Evolutionary conservation across 2,329 filamentous ascomycete genomes (phyloP), one percentile per base, ranked within the genome.

Genomic region (Proliferodiscus dingleyae): DNA sequence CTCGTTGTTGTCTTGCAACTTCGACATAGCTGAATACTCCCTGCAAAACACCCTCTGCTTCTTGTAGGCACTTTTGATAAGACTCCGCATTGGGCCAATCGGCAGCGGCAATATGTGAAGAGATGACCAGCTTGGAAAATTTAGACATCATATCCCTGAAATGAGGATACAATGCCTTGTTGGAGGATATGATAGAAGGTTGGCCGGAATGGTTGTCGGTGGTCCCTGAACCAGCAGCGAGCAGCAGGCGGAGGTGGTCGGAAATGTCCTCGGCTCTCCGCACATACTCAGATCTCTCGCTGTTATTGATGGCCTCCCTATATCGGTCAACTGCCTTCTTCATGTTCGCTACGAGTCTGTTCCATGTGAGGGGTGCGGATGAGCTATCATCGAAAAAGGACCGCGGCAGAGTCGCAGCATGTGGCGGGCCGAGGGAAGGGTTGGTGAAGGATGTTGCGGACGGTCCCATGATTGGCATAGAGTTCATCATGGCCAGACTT

Each of bases 61-160:
- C 93, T 64, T 94, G 89, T 54, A 97, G 69, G 61, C 93, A 98
- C 65, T 98, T 98, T 44, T 93, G 85, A 50, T 91, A 87, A 1
- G 91, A 94, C 66, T 98, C 93, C 13, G 88, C 83, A 44, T 91
- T 89, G 7, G 91, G 90, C 81, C 89, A 97, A 68, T 98, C 93
- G 26, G 91, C 88, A 5, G 91, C 89, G 30, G 93, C 93, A 63
- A 98, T 96, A 64, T 98, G 93, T 11, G 93, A 97, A 2, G 93
- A 98, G 39, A 98, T 83, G 36, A 98, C 93, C 8, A 98, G 75
- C 66, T 98, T 98, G n/a, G 93, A 97, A 66, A 98, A 98, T 59
- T 95, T 90, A 36, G 93, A 97, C 93, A 98, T 98, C 83, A 97
- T 97, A 64, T 97, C 93, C 43, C 93, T 78, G 68, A 98, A 98